Base-by-base conservation (phyloP, 2,329 filamentous ascomycete species). In the Pyricularia grisea region DNA sequence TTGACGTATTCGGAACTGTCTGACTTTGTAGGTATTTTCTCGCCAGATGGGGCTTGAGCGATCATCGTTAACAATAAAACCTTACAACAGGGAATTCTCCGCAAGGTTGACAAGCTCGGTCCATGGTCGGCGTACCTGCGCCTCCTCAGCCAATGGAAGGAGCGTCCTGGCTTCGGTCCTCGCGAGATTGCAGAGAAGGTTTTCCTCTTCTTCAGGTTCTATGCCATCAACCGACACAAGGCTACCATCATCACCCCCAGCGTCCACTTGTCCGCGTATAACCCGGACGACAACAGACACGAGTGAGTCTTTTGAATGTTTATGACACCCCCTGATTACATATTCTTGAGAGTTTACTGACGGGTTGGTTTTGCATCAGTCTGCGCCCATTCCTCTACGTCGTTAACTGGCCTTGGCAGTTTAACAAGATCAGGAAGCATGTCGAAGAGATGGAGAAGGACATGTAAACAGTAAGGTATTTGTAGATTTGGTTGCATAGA, bases 161-260 rank as follows among this genome's bases (percentile, higher is more conserved):
- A 76, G 17, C 72, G 75, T 17, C 71, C 72, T 0, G 75, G 75
- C 14, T 75, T 76, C 65, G 73, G 72, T 12, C 77, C 78, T 0
- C 69, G 73, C 3, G 70, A 79, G 73, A 80, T 84, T 77, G 76
- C 80, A 64, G 75, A 79, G 72, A 84, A 81, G 76, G 81, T 80
- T 14, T 75, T 77, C 68, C 75, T 76, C 9, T 82, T 82, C 73
- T 82, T 77, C 73, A 75, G 75, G 31, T 85, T 83, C 73, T 87
- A 89, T 74, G 80, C 84, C 0, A 86, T 90, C 72, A 90, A 90
- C 74, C 78, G 88, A 11, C 88, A 90, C 76, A 91, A 91, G 78
- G 83, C 85, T 76, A 88, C 86, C 0, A 83, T 85, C 10, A 76
- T 88, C 67, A 89, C 87, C 1, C 87, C 87, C 0, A 81, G 81